Evolutionary conservation across 2,329 filamentous ascomycete species (phyloP), one percentile per base, ranked within the genome.

Genomic region (Calonectria hawksworthii): DNA sequence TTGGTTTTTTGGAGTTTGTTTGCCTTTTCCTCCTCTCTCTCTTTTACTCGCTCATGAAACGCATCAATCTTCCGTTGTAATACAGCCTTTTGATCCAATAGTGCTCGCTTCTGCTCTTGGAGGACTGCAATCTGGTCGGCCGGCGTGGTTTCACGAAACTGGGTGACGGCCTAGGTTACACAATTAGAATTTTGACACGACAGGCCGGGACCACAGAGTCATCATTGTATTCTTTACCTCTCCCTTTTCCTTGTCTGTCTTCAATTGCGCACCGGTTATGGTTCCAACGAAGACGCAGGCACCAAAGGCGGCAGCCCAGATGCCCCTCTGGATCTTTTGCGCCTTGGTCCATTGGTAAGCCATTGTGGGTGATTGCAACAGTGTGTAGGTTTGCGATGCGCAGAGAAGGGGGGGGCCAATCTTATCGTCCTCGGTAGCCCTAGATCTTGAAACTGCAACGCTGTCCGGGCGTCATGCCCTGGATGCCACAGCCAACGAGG

Each of bases 261-360:
- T 90, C 59, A 90, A 80, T 59, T 87, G 86, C 9, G 88, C 89
- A 67, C 89, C 89, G 71, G 89, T 89, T 61, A 88, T 83, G 56
- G 86, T 82, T 73, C 88, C 88, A 38, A 88, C 87, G 73, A 86
- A 83, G 74, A 88, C 85, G 72, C 89, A 85, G 74, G 87, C 87
- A 4, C 85, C 86, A 75, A 89, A 85, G 41, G 87, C 88, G 41
- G 81, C 84, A n/a, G 88, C 88, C 81, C 82, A 83, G 70, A 85
- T 72, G 70, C 83, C 84, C 56, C 82, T 77, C 73, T 80, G 83
- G 64, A 85, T 72, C 73, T 84, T 85, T 70, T 85, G 81, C 44
- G 83, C 82, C 59, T 75, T 78, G 26, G 83, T 84, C 81, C 83
- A 83, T 54, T 74, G 66, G 32, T 74, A 52, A 0, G 68, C 76